Conservation (phyloP, 495 filamentous ascomycete species). For the Hypomontagnella submonticulosa region DNA sequence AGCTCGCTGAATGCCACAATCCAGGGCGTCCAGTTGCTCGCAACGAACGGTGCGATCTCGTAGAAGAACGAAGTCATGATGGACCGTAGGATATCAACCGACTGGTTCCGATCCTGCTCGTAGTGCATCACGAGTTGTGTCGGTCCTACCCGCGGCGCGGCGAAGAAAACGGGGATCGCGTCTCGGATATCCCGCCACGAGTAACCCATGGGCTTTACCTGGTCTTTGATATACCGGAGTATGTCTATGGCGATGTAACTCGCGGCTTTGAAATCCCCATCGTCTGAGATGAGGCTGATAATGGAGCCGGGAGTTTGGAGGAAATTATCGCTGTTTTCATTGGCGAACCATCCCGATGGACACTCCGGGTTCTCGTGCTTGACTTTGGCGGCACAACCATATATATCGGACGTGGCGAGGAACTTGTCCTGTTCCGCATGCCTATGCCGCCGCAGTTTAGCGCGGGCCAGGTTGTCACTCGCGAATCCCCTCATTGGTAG, state of each 20-base stretch:
- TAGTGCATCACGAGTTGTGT: too few relatives aligned
- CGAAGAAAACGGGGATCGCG: constrained; percentile 7
- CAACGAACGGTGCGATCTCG: not conserved
- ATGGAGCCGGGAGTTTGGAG: not conserved
- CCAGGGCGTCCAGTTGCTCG: constrained; percentile 18
- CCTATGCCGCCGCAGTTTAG: too few relatives aligned
- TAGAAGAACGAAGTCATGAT: constrained; percentile 1
- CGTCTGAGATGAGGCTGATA: not conserved
- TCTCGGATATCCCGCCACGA: not conserved
- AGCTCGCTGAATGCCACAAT: not conserved
- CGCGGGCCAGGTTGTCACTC: too few relatives aligned
- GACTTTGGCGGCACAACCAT: too few relatives aligned
- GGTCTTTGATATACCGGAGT: not conserved
- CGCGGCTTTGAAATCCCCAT: not conserved
- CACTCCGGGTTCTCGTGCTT: too few relatives aligned
- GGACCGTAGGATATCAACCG: too few relatives aligned
- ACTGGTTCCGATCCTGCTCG: too few relatives aligned
- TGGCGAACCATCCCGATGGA: not conserved
- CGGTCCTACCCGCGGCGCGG: not conserved
- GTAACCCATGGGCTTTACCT: not conserved
- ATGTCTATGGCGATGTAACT: constrained; percentile 6
- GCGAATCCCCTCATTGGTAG: too few relatives aligned
- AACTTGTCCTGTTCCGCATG: too few relatives aligned
- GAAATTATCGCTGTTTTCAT: not conserved
- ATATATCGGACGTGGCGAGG: too few relatives aligned